Evolutionary conservation across 768 basidiomycete genomes (phyloP).

Genomic region (Lactifluus pinguis): DNA sequence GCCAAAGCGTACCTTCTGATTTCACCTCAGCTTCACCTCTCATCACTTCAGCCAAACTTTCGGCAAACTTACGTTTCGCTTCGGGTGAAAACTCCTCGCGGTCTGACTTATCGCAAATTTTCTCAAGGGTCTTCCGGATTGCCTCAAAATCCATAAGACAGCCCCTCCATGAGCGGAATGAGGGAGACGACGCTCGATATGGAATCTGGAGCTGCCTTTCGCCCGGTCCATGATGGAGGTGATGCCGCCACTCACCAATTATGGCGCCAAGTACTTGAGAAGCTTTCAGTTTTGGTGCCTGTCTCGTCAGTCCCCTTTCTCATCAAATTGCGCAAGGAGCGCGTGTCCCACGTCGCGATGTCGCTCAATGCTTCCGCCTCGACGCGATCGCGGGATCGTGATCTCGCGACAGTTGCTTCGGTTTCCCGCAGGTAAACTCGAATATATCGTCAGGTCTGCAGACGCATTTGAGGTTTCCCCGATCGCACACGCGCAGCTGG

Average conservation of each 20-base stretch:
- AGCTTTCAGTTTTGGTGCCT: too few relatives aligned
- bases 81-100: not conserved
- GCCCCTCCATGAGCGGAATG: not conserved
- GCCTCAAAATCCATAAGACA: not conserved
- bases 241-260: not conserved
- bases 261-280: too few relatives aligned
- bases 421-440: not conserved
- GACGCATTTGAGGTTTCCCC: slow-evolving; percentile 2
- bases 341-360: not conserved
- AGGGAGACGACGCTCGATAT: not conserved
- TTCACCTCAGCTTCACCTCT: not conserved
- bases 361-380: not conserved
- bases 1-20: not conserved
- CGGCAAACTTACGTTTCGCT: not conserved
- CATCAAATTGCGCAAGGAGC: not conserved
- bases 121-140: not conserved
- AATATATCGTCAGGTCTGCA: not conserved
- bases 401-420: not conserved
- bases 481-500: slow-evolving; percentile 7
- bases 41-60: not conserved
- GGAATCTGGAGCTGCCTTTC: not conserved
- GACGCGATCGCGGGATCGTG: not conserved
- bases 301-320: not conserved
- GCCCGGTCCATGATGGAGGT: too few relatives aligned
- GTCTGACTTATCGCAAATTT: not conserved